Evolutionary conservation across 2,329 filamentous ascomycete species (phyloP).

Genomic region (Trichoderma sp.): DNA sequence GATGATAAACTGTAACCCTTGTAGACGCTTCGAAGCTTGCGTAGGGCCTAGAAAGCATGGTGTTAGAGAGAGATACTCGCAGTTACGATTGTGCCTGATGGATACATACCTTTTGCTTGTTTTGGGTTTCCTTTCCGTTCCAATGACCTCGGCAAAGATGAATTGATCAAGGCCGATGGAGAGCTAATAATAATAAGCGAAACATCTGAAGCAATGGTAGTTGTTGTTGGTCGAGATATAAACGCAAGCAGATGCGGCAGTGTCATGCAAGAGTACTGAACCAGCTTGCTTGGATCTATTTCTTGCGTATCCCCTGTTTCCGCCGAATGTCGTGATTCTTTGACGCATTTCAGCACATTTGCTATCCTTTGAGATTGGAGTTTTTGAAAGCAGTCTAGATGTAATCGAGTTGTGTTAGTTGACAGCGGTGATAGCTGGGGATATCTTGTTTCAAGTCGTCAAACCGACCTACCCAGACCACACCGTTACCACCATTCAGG

Average conservation of each 20-base stretch:
- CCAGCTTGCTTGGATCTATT: constrained; percentile 39
- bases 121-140: constrained; percentile 43
- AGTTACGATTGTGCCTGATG: background rate
- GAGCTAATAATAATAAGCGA: constrained; percentile 76
- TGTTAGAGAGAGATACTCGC: background rate
- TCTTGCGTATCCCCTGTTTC: constrained; percentile 22
- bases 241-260: constrained; percentile 76
- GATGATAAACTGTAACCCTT: constrained; percentile 63
- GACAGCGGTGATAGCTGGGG: background rate
- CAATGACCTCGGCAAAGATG: constrained; percentile 68
- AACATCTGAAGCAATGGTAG: constrained; percentile 63
- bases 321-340: constrained; percentile 17
- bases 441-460: constrained; percentile 20
- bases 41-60: constrained; percentile 35
- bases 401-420: background rate
- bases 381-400: constrained; percentile 51
- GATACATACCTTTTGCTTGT: constrained; percentile 40
- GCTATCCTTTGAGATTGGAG: constrained; percentile 33
- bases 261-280: constrained; percentile 55
- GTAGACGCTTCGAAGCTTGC: constrained; percentile 47
- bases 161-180: constrained; percentile 73
- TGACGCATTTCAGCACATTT: constrained; percentile 29
- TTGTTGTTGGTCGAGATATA: constrained; percentile 64
- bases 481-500: constrained; percentile 59
- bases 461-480: constrained; percentile 80